Percentiles rank a stretch among this genome's conserved stretches.
phyloP scores from a whole-genome alignment of 495 filamentous ascomycete genomes.

The Letharia columbiana region DNA sequence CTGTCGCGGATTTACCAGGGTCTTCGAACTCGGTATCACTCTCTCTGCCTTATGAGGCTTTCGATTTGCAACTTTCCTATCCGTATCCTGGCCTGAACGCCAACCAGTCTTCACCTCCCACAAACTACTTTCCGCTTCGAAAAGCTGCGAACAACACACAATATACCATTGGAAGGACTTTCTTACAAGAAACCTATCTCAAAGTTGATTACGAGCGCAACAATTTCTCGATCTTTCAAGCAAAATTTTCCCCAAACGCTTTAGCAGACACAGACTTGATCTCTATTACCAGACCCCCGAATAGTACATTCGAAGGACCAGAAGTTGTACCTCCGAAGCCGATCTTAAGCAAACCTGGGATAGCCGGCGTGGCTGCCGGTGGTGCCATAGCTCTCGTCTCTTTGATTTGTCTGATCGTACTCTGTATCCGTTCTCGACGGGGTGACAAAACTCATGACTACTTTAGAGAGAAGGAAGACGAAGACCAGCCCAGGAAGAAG shows the following conservation, averaged over 20 bases:
- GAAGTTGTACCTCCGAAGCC: neutral
- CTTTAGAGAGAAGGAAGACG: conserved; percentile 3
- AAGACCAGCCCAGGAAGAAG: neutral
- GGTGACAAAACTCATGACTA: neutral
- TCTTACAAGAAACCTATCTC: conserved; percentile 64
- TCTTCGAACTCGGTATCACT: conserved; percentile 46
- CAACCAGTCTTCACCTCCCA: conserved; percentile 21
- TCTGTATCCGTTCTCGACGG: neutral
- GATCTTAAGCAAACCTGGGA: conserved; percentile 8
- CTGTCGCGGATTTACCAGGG: conserved; percentile 41
- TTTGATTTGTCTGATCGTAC: conserved; percentile 1
- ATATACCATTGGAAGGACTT: conserved; percentile 57
- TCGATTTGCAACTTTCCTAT: conserved; percentile 50
- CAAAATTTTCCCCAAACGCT: conserved; percentile 41
- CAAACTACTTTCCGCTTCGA: conserved; percentile 57
- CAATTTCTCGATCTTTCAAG: conserved; percentile 48
- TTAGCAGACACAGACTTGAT: conserved; percentile 40
- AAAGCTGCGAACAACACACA: conserved; percentile 43
- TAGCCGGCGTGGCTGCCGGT: conserved; percentile 13
- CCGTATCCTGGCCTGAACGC: conserved; percentile 38
- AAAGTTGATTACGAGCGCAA: conserved; percentile 56
- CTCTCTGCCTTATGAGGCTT: conserved; percentile 53
- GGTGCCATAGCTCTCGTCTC: conserved; percentile 9
- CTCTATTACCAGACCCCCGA: conserved; percentile 37
- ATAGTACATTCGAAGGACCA: conserved; percentile 38